Conservation (phyloP, 2,329 filamentous ascomycete genomes). For the Gyromitra esculenta region DNA sequence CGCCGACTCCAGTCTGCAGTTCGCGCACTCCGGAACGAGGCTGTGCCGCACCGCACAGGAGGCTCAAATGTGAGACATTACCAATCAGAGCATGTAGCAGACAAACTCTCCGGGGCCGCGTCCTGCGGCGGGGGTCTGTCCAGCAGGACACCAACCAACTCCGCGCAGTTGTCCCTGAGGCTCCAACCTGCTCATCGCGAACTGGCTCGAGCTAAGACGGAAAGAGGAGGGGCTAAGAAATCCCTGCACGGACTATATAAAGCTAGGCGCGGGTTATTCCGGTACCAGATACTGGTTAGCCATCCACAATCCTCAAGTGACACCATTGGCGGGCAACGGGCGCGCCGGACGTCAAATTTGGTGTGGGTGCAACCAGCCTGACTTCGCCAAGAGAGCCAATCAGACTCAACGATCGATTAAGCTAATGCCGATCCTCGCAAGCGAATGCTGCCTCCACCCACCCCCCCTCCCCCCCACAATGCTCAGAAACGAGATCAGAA, state of each 20-base stretch:
- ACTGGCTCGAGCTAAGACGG: constrained; percentile 24
- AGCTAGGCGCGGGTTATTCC: constrained; percentile 31
- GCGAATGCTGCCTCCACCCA: not conserved
- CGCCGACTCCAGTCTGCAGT: constrained; percentile 37
- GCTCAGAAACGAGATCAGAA: constrained; percentile 25
- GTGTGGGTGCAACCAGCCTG: constrained; percentile 36
- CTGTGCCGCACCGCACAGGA: constrained; percentile 46
- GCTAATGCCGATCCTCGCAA: constrained; percentile 42
- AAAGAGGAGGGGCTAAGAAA: constrained; percentile 31
- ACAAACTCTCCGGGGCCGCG: constrained; percentile 21
- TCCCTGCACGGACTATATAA: constrained; percentile 8
- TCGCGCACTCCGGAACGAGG: constrained; percentile 49
- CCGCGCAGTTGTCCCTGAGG: constrained; percentile 47
- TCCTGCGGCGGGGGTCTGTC: constrained; percentile 13
- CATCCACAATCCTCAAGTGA: constrained; percentile 26
- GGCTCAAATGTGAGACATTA: constrained; percentile 40
- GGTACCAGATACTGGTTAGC: constrained; percentile 10
- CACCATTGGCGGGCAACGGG: constrained; percentile 49
- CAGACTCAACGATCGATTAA: constrained; percentile 19
- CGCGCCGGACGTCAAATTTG: constrained; percentile 46
- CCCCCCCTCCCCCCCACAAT: constrained; percentile 17
- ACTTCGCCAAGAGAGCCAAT: constrained; percentile 44
- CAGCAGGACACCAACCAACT: constrained; percentile 35
- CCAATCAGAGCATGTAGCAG: constrained; percentile 22
- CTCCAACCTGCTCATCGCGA: constrained; percentile 36